A percentile compares a stretch with the other conserved stretches of the same genome.
Evolutionary conservation across 345 rosid species (phyloP).

Genomic region (Nephelium lappaceum): DNA sequence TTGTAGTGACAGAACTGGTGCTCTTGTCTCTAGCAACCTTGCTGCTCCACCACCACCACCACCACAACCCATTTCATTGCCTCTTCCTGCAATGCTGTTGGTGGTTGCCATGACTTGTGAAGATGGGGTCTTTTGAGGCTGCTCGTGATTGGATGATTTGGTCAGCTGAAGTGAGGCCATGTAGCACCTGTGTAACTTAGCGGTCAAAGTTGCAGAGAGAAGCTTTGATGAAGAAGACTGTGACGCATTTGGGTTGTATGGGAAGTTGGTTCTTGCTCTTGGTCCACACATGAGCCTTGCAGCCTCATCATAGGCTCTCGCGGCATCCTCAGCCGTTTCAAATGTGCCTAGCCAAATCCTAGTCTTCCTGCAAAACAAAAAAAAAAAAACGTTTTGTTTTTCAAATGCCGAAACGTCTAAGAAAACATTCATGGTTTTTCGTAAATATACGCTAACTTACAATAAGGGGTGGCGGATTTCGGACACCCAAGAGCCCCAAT

Average conservation of each 20-base stretch:
- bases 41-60: not conserved
- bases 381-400: slow-evolving; percentile 27
- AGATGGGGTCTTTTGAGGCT: slow-evolving; percentile 25
- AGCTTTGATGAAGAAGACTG: slow-evolving; percentile 82
- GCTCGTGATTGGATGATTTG: slow-evolving; percentile 45
- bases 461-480: slow-evolving; percentile 96
- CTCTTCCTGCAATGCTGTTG: slow-evolving; percentile 32
- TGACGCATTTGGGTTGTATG: slow-evolving; percentile 66
- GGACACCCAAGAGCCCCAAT: slow-evolving; percentile 99
- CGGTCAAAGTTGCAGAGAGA: slow-evolving; percentile 86
- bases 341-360: slow-evolving; percentile 98
- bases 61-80: slow-evolving; percentile 24
- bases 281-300: slow-evolving; percentile 98
- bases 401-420: too few relatives aligned
- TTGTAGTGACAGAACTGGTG: slow-evolving; percentile 28
- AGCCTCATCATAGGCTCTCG: slow-evolving; percentile 94
- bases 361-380: slow-evolving; percentile 75
- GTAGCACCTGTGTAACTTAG: slow-evolving; percentile 90
- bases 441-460: slow-evolving; percentile 39
- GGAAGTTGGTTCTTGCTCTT: slow-evolving; percentile 92
- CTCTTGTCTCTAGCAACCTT: slow-evolving; percentile 32
- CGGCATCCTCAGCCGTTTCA: slow-evolving; percentile 97
- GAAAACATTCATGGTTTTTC: too few relatives aligned
- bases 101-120: slow-evolving; percentile 20
- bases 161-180: slow-evolving; percentile 93